Evolutionary conservation across 1,284 basidiomycete genomes (phyloP).

Genomic region (Chondrostereum purpureum): DNA sequence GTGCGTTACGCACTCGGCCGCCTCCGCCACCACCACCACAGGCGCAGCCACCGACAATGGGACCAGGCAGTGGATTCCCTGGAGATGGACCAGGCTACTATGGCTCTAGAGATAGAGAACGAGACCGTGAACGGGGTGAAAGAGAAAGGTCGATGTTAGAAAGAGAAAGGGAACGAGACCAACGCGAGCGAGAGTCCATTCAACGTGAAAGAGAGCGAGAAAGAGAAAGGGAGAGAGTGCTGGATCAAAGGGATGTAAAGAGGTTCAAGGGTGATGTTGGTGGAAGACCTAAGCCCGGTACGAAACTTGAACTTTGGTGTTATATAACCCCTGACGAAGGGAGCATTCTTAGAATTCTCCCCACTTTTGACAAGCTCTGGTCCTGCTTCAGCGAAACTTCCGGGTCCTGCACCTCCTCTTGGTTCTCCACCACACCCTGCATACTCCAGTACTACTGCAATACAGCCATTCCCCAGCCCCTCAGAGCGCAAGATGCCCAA

Average conservation of each 20-base stretch:
- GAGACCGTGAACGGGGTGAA: constrained; percentile 24
- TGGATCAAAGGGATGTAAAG: constrained; percentile 24
- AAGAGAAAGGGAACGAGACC: constrained; percentile 16
- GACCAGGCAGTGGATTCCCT: constrained; percentile 16
- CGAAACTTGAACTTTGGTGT: too few relatives aligned
- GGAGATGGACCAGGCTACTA: constrained; percentile 21
- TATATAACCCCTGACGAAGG: too few relatives aligned
- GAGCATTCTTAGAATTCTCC: constrained; percentile 2
- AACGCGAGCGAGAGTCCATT: constrained; percentile 14
- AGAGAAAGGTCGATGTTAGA: constrained; percentile 24
- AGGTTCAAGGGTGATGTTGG: constrained; percentile 30
- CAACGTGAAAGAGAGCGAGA: constrained; percentile 18
- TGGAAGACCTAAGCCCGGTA: constrained; percentile 25
- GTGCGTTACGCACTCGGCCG: not conserved
- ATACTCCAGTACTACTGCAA: not conserved
- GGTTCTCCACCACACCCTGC: not conserved
- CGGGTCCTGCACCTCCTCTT: not conserved
- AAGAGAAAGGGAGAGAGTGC: constrained; percentile 12
- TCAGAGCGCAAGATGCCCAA: not conserved
- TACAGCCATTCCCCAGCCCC: not conserved
- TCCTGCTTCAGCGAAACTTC: not conserved
- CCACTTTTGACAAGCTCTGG: not conserved
- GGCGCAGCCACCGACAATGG: not conserved
- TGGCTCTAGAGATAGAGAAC: constrained; percentile 24
- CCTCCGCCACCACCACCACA: not conserved